A percentile compares a stretch with the other conserved stretches of the same genome.
Conservation (phyloP, 1,139 yeast species). For the Lodderomyces theae region DNA sequence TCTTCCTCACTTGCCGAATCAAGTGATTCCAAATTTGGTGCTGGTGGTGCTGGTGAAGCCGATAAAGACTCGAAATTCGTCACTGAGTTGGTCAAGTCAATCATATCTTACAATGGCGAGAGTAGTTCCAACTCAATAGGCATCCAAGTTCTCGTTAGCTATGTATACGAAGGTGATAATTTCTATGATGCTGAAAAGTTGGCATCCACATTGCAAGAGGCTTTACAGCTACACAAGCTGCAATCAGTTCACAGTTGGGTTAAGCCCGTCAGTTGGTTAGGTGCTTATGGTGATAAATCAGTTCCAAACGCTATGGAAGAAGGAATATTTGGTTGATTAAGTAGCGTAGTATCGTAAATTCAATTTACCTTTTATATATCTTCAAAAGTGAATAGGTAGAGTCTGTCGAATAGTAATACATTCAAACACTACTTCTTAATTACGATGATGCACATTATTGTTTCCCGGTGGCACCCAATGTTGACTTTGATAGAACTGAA, state of each 20-base stretch:
- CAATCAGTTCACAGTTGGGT: slow-evolving; percentile 27
- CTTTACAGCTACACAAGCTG: slow-evolving; percentile 23
- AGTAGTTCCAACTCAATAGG: slow-evolving; percentile 10
- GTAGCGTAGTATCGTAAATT: too few species aligned
- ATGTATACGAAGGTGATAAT: slow-evolving; percentile 89
- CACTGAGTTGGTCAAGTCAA: slow-evolving; percentile 13
- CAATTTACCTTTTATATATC: too few species aligned
- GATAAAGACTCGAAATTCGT: slow-evolving; percentile 20
- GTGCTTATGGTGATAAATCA: slow-evolving; percentile 75
- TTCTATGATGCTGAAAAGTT: slow-evolving; percentile 64
- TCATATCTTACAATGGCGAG: slow-evolving; percentile 11
- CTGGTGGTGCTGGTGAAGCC: slow-evolving; percentile 5
- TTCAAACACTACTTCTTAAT: too few species aligned
- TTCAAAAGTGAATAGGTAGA: too few species aligned
- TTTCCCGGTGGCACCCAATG: background rate
- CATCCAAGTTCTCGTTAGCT: slow-evolving; percentile 37
- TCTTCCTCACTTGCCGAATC: slow-evolving; percentile 7
- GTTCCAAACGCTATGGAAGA: slow-evolving; percentile 70
- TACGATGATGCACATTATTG: too few species aligned
- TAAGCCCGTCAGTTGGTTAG: slow-evolving; percentile 77
- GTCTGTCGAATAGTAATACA: too few species aligned
- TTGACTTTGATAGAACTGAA: background rate
- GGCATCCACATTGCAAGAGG: slow-evolving; percentile 38
- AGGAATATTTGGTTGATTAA: slow-evolving; percentile 70
- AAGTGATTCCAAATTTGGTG: slow-evolving; percentile 6